Conservation (phyloP, 306 rosid genomes). For the Vigna unguiculata region DNA sequence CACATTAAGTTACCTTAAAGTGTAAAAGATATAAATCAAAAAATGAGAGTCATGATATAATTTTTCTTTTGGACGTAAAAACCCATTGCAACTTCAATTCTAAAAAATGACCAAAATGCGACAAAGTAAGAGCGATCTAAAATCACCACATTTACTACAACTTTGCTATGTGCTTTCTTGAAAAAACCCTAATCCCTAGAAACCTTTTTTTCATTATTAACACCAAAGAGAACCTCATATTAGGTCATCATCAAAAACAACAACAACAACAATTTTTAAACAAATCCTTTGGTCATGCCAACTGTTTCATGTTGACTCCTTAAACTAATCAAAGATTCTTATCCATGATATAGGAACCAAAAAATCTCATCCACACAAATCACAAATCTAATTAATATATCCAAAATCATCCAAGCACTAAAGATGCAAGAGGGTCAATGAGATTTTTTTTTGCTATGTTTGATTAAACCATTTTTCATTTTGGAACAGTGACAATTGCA, state of each 20-base stretch:
- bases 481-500: slow-evolving; percentile 57
- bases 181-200: slow-evolving; percentile 73
- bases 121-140: slow-evolving; percentile 21
- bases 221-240: slow-evolving; percentile 39
- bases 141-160: slow-evolving; percentile 44
- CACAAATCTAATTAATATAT: background rate
- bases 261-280: slow-evolving; percentile 8
- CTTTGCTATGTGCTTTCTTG: slow-evolving; percentile 58
- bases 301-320: slow-evolving; percentile 38
- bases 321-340: slow-evolving; percentile 41
- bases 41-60: too few species aligned
- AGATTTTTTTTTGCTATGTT: slow-evolving; percentile 14
- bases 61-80: too few species aligned
- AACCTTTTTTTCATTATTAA: slow-evolving; percentile 52
- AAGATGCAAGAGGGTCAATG: background rate
- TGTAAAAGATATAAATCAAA: too few species aligned
- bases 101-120: slow-evolving; percentile 42
- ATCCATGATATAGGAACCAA: slow-evolving; percentile 46
- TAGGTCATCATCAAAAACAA: background rate
- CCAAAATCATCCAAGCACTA: background rate
- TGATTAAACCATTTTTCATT: slow-evolving; percentile 34
- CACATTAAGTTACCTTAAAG: too few species aligned
- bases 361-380: slow-evolving; percentile 50
- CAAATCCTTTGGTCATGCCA: slow-evolving; percentile 49
- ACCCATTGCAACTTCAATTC: slow-evolving; percentile 48